Percentiles rank a stretch among this genome's conserved stretches.
These are phyloP conservation scores for Viola odorata DNA, from an alignment of 345 rosid genomes.

Conservation along the genomic window DNA sequence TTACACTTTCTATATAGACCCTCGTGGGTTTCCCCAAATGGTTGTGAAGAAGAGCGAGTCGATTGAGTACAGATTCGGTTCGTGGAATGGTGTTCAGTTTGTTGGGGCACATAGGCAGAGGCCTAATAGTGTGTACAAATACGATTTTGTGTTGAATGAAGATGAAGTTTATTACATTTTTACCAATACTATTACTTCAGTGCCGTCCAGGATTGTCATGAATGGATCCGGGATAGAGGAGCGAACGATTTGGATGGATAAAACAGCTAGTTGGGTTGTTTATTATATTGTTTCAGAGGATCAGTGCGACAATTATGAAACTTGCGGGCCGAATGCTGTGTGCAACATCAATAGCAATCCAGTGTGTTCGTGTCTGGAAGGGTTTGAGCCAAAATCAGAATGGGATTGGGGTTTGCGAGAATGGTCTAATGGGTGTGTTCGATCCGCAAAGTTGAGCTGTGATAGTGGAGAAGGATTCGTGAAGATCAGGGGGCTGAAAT, in stretches of 20 bases:
- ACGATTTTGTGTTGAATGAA: slow-evolving; percentile 1
- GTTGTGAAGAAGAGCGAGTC: slow-evolving; percentile 12
- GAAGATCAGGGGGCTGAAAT: slow-evolving; percentile 6
- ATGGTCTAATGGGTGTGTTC: slow-evolving; percentile 2
- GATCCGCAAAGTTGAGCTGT: neutral
- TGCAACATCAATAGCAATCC: neutral
- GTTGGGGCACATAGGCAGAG: slow-evolving; percentile 6
- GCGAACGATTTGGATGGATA: neutral
- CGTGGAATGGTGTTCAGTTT: slow-evolving; percentile 31
- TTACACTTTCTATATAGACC: slow-evolving; percentile 6
- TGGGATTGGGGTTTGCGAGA: neutral
- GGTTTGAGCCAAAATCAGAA: neutral
- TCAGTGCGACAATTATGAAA: neutral
- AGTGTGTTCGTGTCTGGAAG: slow-evolving; percentile 1
- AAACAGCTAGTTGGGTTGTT: neutral
- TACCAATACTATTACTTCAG: neutral
- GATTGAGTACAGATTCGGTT: slow-evolving; percentile 19
- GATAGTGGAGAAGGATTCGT: slow-evolving; percentile 11
- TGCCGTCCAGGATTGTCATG: neutral
- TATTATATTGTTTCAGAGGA: neutral
- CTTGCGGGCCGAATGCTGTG: neutral
- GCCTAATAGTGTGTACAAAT: neutral
- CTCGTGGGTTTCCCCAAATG: slow-evolving; percentile 26
- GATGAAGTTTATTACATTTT: slow-evolving; percentile 2
- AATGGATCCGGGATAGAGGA: neutral